phyloP scores from a whole-genome alignment of 2,329 filamentous ascomycete genomes.

The Ustilaginoidea virens region DNA sequence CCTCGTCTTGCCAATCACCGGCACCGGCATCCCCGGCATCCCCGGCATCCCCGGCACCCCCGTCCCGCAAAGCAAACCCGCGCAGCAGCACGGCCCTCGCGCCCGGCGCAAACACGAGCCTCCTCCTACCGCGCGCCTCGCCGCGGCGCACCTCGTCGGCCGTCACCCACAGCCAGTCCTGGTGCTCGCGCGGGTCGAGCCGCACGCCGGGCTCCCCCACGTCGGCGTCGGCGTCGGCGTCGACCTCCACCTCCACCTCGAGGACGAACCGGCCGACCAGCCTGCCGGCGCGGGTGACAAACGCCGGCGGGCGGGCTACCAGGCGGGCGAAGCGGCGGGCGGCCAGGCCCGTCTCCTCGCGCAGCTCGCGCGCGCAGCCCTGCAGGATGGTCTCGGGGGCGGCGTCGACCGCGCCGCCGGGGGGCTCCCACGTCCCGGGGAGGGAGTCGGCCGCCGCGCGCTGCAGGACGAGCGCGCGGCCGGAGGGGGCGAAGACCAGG shows the following conservation, averaged over 20 bases:
- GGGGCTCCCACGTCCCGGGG: constrained; percentile 25
- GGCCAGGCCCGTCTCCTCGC: constrained; percentile 24
- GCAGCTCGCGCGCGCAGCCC: constrained; percentile 23
- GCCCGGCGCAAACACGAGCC: constrained; percentile 8
- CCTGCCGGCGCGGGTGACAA: constrained; percentile 1
- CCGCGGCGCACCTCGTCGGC: constrained; percentile 12
- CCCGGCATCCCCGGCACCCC: no score
- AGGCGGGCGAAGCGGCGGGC: constrained; percentile 9
- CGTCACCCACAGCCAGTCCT: constrained; percentile 15
- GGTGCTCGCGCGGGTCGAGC: constrained; percentile 17
- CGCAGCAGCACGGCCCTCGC: no score
- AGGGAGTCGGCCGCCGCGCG: constrained; percentile 21
- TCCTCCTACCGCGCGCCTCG: no score
- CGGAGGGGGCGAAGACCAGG: constrained; percentile 12
- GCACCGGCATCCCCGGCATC: no score
- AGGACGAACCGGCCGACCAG: constrained; percentile 5
- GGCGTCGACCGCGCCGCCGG: constrained; percentile 24
- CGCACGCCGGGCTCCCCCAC: no score
- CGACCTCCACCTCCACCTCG: constrained; percentile 8
- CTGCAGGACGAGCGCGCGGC: constrained; percentile 22
- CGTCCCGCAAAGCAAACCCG: no score
- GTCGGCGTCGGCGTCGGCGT: background rate
- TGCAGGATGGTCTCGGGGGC: constrained; percentile 21
- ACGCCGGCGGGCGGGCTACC: constrained; percentile 4
- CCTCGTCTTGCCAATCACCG: no score